phyloP scores from a whole-genome alignment of 331 rosid species.

The Telfairia occidentalis region DNA sequence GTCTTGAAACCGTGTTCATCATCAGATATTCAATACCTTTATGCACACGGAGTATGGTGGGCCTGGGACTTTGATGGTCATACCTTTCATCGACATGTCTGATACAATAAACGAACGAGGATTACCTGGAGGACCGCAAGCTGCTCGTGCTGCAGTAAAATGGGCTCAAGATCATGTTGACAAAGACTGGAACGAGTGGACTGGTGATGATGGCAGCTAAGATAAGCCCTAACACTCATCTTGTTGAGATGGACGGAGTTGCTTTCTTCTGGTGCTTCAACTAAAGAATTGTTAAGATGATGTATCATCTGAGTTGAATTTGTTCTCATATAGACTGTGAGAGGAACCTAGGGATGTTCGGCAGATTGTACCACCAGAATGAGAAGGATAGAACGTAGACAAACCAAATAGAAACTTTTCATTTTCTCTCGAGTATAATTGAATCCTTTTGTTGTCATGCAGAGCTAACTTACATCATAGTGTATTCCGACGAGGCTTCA shows the following conservation, averaged over 20 bases:
- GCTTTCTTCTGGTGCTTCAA: background rate
- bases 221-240: background rate
- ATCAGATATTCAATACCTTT: slow-evolving; percentile 67
- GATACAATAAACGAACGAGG: slow-evolving; percentile 55
- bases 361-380: background rate
- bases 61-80: slow-evolving; percentile 81
- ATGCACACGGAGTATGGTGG: slow-evolving; percentile 86
- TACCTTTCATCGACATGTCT: slow-evolving; percentile 85
- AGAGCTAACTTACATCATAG: background rate
- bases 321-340: background rate
- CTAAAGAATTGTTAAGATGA: background rate
- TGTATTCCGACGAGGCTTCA: background rate
- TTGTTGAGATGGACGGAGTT: background rate
- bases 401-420: background rate
- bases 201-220: slow-evolving; percentile 28
- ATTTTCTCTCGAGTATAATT: background rate
- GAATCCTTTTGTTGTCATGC: background rate
- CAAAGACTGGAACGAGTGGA: slow-evolving; percentile 89
- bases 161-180: slow-evolving; percentile 82
- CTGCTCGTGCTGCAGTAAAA: slow-evolving; percentile 77
- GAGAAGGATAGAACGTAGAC: background rate
- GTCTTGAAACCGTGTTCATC: background rate
- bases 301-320: background rate
- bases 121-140: slow-evolving; percentile 80
- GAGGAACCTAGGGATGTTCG: background rate